These are phyloP conservation scores for Dothideomycetes sp. DNA, from an alignment of 2,329 filamentous ascomycete genomes.

Conservation along the genomic window DNA sequence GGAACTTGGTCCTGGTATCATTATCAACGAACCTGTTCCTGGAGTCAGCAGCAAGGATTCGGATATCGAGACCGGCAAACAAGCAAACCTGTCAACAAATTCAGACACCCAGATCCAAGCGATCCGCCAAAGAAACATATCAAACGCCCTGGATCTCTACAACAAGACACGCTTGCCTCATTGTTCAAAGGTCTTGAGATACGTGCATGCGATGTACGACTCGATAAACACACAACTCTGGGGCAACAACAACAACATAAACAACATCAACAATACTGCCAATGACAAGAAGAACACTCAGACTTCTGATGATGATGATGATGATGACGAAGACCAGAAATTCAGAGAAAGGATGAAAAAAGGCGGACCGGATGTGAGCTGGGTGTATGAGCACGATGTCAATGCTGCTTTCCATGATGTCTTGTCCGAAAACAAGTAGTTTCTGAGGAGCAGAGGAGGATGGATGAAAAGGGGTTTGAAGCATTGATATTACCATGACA, in stretches of 20 bases:
- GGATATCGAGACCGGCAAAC: too few relatives aligned
- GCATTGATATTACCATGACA: too few relatives aligned
- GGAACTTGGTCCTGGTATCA: neutral
- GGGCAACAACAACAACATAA: too few relatives aligned
- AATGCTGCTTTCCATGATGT: slow-evolving; percentile 14
- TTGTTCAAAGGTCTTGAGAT: slow-evolving; percentile 24
- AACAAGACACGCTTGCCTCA: slow-evolving; percentile 28
- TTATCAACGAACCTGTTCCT: too few relatives aligned
- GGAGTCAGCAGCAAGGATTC: too few relatives aligned
- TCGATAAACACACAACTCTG: slow-evolving; percentile 17
- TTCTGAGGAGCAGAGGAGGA: too few relatives aligned
- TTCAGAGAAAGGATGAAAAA: slow-evolving; percentile 18
- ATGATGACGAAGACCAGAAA: slow-evolving; percentile 20
- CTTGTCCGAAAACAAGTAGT: too few relatives aligned
- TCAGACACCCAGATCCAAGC: neutral
- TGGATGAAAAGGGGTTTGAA: too few relatives aligned
- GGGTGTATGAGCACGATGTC: slow-evolving; percentile 26
- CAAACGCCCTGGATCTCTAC: slow-evolving; percentile 25
- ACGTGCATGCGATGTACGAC: slow-evolving; percentile 20
- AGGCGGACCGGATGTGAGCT: slow-evolving; percentile 18
- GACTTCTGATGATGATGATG: too few relatives aligned
- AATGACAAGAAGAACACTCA: too few relatives aligned
- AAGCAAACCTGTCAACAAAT: too few relatives aligned
- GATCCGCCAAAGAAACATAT: neutral
- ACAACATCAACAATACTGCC: too few relatives aligned